These are phyloP conservation scores for Teratosphaeria gauchensis DNA, from an alignment of 2,329 filamentous ascomycete species.

Conservation along the genomic window DNA sequence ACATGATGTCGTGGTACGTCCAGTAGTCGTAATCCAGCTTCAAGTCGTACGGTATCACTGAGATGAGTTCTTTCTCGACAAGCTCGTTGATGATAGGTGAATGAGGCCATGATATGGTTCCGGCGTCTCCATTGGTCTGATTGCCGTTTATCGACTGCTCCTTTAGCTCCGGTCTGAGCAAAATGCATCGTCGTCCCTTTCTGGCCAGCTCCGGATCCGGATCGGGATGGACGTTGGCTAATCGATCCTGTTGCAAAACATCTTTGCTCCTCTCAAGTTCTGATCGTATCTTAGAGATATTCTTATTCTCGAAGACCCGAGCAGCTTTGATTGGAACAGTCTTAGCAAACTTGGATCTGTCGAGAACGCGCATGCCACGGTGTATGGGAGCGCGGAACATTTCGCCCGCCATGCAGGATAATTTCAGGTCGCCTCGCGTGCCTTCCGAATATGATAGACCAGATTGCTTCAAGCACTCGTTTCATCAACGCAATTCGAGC, in stretches of 20 bases:
- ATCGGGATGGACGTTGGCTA: conserved; percentile 54
- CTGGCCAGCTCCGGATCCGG: conserved; percentile 47
- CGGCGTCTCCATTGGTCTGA: not conserved
- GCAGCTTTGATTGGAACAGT: conserved; percentile 69
- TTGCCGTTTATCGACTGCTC: conserved; percentile 29
- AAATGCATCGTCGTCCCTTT: conserved; percentile 35
- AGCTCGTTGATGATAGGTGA: conserved; percentile 59
- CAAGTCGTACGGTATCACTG: conserved; percentile 65
- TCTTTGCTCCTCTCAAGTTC: conserved; percentile 57
- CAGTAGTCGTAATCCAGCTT: conserved; percentile 76
- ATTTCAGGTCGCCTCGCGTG: not conserved
- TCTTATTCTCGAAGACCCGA: conserved; percentile 61
- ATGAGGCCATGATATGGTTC: conserved; percentile 53
- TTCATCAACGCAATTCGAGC: not conserved
- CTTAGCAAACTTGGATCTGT: conserved; percentile 73
- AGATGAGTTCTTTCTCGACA: conserved; percentile 57
- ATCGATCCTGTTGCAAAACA: conserved; percentile 52
- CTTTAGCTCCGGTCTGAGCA: conserved; percentile 35
- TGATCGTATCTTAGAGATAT: conserved; percentile 63
- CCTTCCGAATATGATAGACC: not conserved
- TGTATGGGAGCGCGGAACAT: conserved; percentile 75
- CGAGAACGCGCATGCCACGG: conserved; percentile 68
- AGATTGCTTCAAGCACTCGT: not conserved
- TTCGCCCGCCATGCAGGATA: conserved; percentile 20
- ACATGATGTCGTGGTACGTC: conserved; percentile 77